Evolutionary conservation across 1,284 basidiomycete species (phyloP), one percentile per base, ranked within the genome.

Genomic region (Amylostereum areolatum): DNA sequence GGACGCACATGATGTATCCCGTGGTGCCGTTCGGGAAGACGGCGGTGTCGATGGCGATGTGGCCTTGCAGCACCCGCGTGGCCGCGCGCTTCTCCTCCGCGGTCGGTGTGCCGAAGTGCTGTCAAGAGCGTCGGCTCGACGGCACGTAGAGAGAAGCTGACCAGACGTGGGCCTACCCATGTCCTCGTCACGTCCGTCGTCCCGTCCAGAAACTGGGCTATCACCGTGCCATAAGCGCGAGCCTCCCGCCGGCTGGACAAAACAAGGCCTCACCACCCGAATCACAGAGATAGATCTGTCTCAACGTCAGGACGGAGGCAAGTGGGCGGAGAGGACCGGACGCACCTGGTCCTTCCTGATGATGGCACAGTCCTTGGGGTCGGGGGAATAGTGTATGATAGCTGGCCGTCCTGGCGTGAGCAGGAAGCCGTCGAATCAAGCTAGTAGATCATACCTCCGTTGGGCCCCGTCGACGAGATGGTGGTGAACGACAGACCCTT

Each of bases 161-260:
- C 43, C 10, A 7, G 10, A 47, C 28, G 4, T 42, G 8, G n/a
- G 60, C 73, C 57, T 61, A 88, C 89, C 81, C 82, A 85, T 50
- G 92, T 96, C 33, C 94, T 74, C 4, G 94, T 97, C 7, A 91
- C 88, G 61, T 98, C 97, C 1, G 96, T 99, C 0, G 96, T 99
- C 9, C 95, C 95, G 60, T 97, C 94, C 30, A 82, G 68, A 66
- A 87, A 97, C 70, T 98, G 95, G 1, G 79, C 89, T 89, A 46
- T 25, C 3, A 37, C 5, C 34, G 8, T 18, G 24, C 2, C 31
- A 18, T 39, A 18, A 35, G 36, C 4, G 7, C 11, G 28, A 2
- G 11, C 39, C 5, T 33, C n/a, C 32, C 8, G 9, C 35, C 11
- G 37, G 10, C 45, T 46, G 6, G 49, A 45, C 18, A 18, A 18